Evolutionary conservation across 2,329 filamentous ascomycete species (phyloP), one percentile per base, ranked within the genome.

Genomic region (Scortechinia acanthostroma): DNA sequence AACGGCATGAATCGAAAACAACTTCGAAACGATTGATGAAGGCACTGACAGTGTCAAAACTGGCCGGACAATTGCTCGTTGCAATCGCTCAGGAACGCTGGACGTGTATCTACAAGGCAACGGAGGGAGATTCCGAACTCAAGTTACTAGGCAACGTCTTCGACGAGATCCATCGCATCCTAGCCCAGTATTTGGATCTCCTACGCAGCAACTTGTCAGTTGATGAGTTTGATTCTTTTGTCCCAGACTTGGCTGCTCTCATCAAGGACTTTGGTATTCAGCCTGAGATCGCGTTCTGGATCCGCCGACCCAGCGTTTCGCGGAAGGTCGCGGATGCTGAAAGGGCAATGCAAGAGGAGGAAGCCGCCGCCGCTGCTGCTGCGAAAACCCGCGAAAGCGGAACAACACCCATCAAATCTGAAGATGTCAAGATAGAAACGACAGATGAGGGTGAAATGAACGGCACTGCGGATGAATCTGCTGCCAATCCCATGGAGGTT

Each of bases 31-130:
- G 91, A 20, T 73, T 98, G 2, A 82, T 95, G 59, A 83, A 81
- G 55, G 83, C 88, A 13, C 70, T 98, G 28, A 81, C 84, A 2
- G 83, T 91, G 19, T 86, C 86, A 0, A 81, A 81, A 43, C 74
- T 97, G 43, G 88, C 87, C 20, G 85, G 87, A 1, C 85, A 88
- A 48, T 73, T 97, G 2, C 75, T 98, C n/a, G 77, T 97, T 53
- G 86, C 90, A 40, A 84, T 98, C 53, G 88, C 91, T 0, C 91
- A 96, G 57, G 90, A 95, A 61, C 82, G 89, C 42, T 84, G 94
- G 58, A 81, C 85, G n/a, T 93, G 89, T 49, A 79, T 93, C 20
- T 94, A 86, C 63, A 81, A 81, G 33, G 68, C 84, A 1, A 76
- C 85, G 4, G 80, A 89, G 23, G 71, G 75, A 20, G 79, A 86